Base-by-base conservation (phyloP, 2,329 filamentous ascomycete genomes). In the Cryphonectria parasitica region DNA sequence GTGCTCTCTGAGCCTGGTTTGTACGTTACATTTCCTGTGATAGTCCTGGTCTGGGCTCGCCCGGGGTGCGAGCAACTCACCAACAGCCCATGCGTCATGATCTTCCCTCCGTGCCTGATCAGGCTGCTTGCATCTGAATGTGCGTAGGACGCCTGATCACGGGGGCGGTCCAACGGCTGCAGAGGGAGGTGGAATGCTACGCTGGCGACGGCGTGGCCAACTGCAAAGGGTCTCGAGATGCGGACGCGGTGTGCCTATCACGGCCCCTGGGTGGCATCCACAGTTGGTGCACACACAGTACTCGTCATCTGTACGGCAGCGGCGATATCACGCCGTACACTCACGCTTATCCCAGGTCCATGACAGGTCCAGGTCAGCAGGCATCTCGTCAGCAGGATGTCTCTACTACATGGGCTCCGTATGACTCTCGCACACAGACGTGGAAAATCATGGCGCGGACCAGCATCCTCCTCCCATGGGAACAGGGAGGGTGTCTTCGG, bases 181-280 rank as follows among this genome's bases (percentile, higher is more conserved):
- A 22, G 66, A 68, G 39, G 56, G 28, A 63, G 41, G 56, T 49
- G n/a, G 28, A 43, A 68, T 68, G 49, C 58, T 13, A 68, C 66
- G 41, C 66, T 68, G 66, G 22, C 31, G 56, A 62, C 56, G 58
- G 43, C 25, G 43, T 49, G 17, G 41, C 41, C 60, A 43, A 2
- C 41, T 41, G 13, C 39, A n/a, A 49, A 13, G 4, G 28, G 43
- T 17, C 17, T 25, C 25, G 63, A 19, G 43, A 36, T 39, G 25
- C 25, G 43, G 66, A 63, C 10, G 31, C n/a, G 28, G 36, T n/a
- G 61, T 64, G 61, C 39, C 41, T n/a, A 64, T 31, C 61, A 45
- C 13, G 36, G 61, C n/a, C 19, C 25, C 22, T 64, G 3, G 45
- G 34, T 10, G 61, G 61, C 25, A 22, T 15, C 13, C 66, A 63